Conservation (phyloP, 352 stramenopile species). For the Pythium chondricola region DNA sequence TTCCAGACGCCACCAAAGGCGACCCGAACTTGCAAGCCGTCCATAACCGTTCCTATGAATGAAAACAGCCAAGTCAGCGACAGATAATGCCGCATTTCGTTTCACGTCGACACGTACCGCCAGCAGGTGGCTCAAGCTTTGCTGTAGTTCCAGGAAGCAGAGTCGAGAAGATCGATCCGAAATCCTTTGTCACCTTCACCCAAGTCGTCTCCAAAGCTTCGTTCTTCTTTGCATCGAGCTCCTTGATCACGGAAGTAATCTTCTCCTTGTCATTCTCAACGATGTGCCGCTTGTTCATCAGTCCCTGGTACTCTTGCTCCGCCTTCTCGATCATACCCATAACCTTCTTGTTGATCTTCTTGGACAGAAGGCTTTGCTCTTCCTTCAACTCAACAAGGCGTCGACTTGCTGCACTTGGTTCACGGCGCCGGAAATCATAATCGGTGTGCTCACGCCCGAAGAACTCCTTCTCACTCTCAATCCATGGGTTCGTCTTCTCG, state of each 20-base stretch:
- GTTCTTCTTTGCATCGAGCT: conserved; percentile 99
- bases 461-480: conserved; percentile 95
- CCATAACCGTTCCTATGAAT: conserved; percentile 70
- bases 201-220: conserved; percentile 95
- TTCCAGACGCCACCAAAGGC: conserved; percentile 99
- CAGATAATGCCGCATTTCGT: too few species aligned
- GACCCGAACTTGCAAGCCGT: conserved; percentile 98
- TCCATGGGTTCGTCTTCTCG: conserved; percentile 95
- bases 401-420: conserved; percentile 81
- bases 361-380: conserved; percentile 91
- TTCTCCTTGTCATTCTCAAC: conserved; percentile 99
- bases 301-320: conserved; percentile 97
- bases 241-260: conserved; percentile 98
- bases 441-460: conserved; percentile 96
- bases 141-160: conserved; percentile 95
- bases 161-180: conserved; percentile 99
- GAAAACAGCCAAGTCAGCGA: neutral
- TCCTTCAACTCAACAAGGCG: conserved; percentile 90
- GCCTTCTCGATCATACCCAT: conserved; percentile 99
- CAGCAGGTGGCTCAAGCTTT: conserved; percentile 98
- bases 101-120: too few species aligned
- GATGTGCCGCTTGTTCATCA: conserved; percentile 97
- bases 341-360: conserved; percentile 99
- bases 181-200: conserved; percentile 99
- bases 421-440: conserved; percentile 95